Evolutionary conservation across 2,329 filamentous ascomycete species (phyloP).

Genomic region (Exophiala xenobiotica): DNA sequence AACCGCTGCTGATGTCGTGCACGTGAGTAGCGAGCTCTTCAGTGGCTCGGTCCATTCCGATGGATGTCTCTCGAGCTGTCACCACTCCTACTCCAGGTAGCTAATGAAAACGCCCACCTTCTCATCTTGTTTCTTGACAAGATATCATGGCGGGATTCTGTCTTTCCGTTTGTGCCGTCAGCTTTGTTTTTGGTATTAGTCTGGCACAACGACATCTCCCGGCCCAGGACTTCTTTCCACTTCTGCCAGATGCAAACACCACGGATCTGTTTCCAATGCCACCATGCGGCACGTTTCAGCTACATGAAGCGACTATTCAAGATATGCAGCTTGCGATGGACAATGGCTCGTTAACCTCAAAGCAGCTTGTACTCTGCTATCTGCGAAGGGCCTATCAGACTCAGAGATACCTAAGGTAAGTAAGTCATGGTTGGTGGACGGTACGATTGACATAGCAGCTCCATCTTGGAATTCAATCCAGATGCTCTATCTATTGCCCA

Average conservation of each 20-base stretch:
- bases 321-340: slow-evolving; percentile 61
- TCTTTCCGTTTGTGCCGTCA: too few species aligned
- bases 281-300: slow-evolving; percentile 56
- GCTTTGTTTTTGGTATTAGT: background rate
- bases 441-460: background rate
- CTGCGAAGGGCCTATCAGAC: slow-evolving; percentile 61
- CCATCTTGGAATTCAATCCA: slow-evolving; percentile 65
- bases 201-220: background rate
- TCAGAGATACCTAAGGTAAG: slow-evolving; percentile 60
- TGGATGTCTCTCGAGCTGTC: too few species aligned
- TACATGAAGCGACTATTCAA: slow-evolving; percentile 72
- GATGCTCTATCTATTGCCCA: slow-evolving; percentile 64
- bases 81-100: too few species aligned
- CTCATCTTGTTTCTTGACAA: too few species aligned
- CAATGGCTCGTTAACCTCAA: slow-evolving; percentile 55
- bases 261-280: slow-evolving; percentile 58
- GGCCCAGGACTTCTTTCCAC: slow-evolving; percentile 36
- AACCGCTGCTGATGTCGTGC: too few species aligned
- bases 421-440: too few species aligned
- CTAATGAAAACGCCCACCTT: too few species aligned
- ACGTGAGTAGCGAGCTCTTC: too few species aligned
- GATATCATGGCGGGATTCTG: too few species aligned
- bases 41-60: too few species aligned
- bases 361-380: slow-evolving; percentile 62
- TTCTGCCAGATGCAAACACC: slow-evolving; percentile 35